A percentile compares a stretch with the other conserved stretches of the same genome.
Evolutionary conservation across 2,329 filamentous ascomycete genomes (phyloP).

Genomic region (Penicillium sp.): DNA sequence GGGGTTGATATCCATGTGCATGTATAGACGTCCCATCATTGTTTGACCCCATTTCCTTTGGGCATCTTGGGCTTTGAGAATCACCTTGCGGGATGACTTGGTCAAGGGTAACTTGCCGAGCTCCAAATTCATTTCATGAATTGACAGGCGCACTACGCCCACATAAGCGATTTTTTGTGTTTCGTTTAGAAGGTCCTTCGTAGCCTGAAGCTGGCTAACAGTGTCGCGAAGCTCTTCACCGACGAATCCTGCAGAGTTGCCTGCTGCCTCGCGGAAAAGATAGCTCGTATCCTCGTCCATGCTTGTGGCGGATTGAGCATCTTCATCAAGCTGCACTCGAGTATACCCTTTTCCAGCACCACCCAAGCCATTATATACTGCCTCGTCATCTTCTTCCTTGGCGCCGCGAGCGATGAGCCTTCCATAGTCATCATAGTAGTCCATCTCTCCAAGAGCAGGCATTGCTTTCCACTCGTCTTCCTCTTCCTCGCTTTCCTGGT

Average conservation of each 20-base stretch:
- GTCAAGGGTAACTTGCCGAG: slow-evolving; percentile 60
- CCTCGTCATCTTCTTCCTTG: slow-evolving; percentile 67
- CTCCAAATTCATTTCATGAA: slow-evolving; percentile 74
- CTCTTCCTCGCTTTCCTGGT: slow-evolving; percentile 52
- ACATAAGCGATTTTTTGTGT: slow-evolving; percentile 96
- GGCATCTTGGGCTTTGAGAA: slow-evolving; percentile 70
- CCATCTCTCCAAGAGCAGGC: slow-evolving; percentile 89
- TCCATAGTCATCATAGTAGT: slow-evolving; percentile 94
- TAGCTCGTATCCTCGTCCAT: slow-evolving; percentile 98
- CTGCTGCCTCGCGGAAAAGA: slow-evolving; percentile 75
- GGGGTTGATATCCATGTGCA: slow-evolving; percentile 93
- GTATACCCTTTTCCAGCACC: slow-evolving; percentile 96
- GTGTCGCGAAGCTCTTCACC: slow-evolving; percentile 86
- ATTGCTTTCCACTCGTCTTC: slow-evolving; percentile 88
- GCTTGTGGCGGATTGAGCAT: slow-evolving; percentile 89
- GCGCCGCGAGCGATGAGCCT: slow-evolving; percentile 81
- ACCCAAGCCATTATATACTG: slow-evolving; percentile 74
- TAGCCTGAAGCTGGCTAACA: slow-evolving; percentile 88
- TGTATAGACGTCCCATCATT: slow-evolving; percentile 93
- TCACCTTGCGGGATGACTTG: slow-evolving; percentile 70
- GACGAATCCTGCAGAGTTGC: slow-evolving; percentile 62
- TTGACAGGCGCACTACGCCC: slow-evolving; percentile 78
- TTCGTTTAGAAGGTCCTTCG: slow-evolving; percentile 92
- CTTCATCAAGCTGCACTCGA: slow-evolving; percentile 90
- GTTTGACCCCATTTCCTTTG: slow-evolving; percentile 97